Base-by-base conservation (phyloP, 2,329 filamentous ascomycete species). In the Fusarium sp. region DNA sequence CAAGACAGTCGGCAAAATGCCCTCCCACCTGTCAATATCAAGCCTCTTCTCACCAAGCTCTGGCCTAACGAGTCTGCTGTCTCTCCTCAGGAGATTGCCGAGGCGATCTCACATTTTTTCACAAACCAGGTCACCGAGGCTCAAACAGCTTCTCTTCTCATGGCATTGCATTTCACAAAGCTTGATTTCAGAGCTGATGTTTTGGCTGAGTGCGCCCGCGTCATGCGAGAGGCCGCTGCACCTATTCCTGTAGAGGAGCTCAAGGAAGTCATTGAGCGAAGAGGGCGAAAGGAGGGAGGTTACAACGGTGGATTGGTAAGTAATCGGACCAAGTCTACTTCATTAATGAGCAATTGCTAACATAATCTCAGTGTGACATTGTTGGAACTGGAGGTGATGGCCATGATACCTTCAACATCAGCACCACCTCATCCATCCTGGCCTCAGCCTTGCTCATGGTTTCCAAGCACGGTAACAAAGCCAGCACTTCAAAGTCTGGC, bases 401-500 rank as follows among this genome's bases (percentile, higher is more conserved):
- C 25, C 95, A 98, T 86, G 94, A 97, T 82, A 99, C 96, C 38
- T 99, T 97, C 90, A 99, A 99, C 82, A 95, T 99, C 80, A 96
- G 93, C 76, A 99, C 96, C 8, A 97, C 96, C 11, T 90, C 96
- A 5, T 97, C 94, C 22, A 98, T 99, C 79, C 86, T 99, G 53
- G 94, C 94, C 50, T 97, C 94, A 10, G 91, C 94, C 8, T 86
- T 97, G 33, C 88, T 99, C 39, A 87, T 97, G 77, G 88, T 97
- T 63, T 94, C 93, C 73, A 99, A 99, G 84, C 96, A 99, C 83
- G 96, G 96, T 72, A 99, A 99, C 86, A 92, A 93, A 74, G 95
- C 96, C 45, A 96, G 94, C 60, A 98, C 96, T 6, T 98, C 95
- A 60, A 95, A 96, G 79, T 98, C 95, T 6, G 96, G 96, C 57